Evolutionary conservation across 2,329 filamentous ascomycete genomes (phyloP), one percentile per base, ranked within the genome.

Genomic region (Cytospora mali): DNA sequence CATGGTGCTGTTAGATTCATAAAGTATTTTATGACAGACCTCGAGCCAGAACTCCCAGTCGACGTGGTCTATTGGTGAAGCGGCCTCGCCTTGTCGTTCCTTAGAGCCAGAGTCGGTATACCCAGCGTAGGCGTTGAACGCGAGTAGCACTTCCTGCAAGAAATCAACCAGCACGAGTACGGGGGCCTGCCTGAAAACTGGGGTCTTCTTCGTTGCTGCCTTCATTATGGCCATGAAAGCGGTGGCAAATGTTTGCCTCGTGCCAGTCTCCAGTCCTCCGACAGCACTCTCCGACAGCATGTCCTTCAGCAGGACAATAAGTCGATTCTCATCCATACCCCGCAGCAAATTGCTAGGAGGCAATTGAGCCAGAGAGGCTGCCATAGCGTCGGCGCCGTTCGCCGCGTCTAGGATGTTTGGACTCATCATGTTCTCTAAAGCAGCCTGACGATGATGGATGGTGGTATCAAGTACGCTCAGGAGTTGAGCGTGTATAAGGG

Each of bases 101-200:
- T 58, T 58, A 18, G 21, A 14, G 6, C 55, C 39, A 27, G 64
- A 55, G 14, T 64, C 42, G 18, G 68, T 73, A n/a, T 75, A 73
- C n/a, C 74, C 73, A 3, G 79, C 77, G 64, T 81, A 80, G 55
- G 76, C 73, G 62, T 82, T 78, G 64, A 83, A 83, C 48, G 92
- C 87, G 18, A 86, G 79, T 56, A 96, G 79, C 1, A 89, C 83
- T 75, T 97, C 93, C 72, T 97, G 92, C 28, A 97, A 79, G 67
- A 97, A 93, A 73, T 97, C 93, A 72, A 93, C 94, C n/a, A 97
- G 80, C 11, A 92, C 90, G 72, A 95, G 95, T 74, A 92, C 96
- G 21, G 92, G 90, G 66, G 87, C 87, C 71, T 92, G 91, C 73
- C 96, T 89, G 72, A 89, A 96, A 60, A 91, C 81, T 0, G 92